A percentile compares a stretch with the other conserved stretches of the same genome.
phyloP scores from a whole-genome alignment of 2,329 filamentous ascomycete genomes.

The Calonectria pseudoreteaudii region DNA sequence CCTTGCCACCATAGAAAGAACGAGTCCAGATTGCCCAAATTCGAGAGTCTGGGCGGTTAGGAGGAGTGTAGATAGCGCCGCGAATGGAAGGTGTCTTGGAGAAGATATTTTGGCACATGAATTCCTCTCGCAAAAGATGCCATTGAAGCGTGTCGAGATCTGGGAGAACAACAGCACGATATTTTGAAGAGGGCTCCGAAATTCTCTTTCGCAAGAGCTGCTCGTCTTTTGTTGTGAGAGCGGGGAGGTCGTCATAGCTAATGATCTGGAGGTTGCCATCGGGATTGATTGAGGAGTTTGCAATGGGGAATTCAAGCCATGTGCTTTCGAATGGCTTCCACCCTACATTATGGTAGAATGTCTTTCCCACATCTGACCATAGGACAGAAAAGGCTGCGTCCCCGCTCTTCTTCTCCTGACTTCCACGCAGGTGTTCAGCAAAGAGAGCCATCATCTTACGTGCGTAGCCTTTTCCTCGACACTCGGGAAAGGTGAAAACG shows the following conservation, averaged over 20 bases:
- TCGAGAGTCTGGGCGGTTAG: constrained; percentile 60
- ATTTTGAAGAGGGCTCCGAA: constrained; percentile 45
- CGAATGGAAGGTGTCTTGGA: constrained; percentile 68
- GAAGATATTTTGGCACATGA: constrained; percentile 75
- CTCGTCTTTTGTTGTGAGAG: constrained; percentile 74
- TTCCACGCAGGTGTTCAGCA: constrained; percentile 53
- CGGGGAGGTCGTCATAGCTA: constrained; percentile 68
- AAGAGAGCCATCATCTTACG: constrained; percentile 79
- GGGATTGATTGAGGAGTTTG: constrained; percentile 42
- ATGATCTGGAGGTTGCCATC: constrained; percentile 56
- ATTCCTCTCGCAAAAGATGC: constrained; percentile 83
- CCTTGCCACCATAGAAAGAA: constrained; percentile 69
- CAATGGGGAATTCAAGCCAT: constrained; percentile 72
- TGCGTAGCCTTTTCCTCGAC: constrained; percentile 81
- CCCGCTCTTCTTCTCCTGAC: constrained; percentile 41
- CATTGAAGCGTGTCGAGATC: constrained; percentile 56
- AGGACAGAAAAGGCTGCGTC: constrained; percentile 77
- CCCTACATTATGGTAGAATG: constrained; percentile 81
- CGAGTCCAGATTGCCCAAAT: constrained; percentile 82
- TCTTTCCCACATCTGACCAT: constrained; percentile 87
- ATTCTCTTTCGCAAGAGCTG: constrained; percentile 68
- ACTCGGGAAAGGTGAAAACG: constrained; percentile 79
- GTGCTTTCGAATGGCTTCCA: constrained; percentile 81
- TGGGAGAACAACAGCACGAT: constrained; percentile 49
- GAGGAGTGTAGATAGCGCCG: constrained; percentile 74